These are phyloP conservation scores for Lasiodiplodia sp. DNA, from an alignment of 2,329 filamentous ascomycete species.

Conservation along the genomic window DNA sequence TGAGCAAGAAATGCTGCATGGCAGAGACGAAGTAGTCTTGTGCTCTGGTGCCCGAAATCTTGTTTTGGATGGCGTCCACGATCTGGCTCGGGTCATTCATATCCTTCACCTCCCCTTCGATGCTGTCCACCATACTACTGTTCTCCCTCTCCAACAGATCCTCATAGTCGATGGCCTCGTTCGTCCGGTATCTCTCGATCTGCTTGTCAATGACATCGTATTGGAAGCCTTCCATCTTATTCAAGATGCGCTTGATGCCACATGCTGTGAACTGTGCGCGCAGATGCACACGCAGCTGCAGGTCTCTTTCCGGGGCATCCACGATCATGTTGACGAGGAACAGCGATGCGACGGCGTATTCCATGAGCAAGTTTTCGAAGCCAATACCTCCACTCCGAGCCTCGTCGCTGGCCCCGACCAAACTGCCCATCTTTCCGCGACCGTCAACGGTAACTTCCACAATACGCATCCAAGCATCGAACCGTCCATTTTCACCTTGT, in stretches of 20 bases:
- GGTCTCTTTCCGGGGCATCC: conserved; percentile 85
- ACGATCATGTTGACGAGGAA: conserved; percentile 97
- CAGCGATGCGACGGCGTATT: conserved; percentile 94
- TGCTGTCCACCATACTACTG: conserved; percentile 86
- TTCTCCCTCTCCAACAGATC: conserved; percentile 92
- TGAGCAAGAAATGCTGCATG: conserved; percentile 91
- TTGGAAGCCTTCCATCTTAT: conserved; percentile 98
- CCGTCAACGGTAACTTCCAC: conserved; percentile 97
- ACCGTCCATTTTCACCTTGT: conserved; percentile 90
- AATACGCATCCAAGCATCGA: conserved; percentile 98
- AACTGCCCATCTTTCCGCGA: conserved; percentile 96
- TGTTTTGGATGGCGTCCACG: conserved; percentile 88
- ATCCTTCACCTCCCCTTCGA: conserved; percentile 87
- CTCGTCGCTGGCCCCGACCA: conserved; percentile 96
- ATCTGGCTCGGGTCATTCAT: conserved; percentile 93
- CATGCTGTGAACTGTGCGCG: conserved; percentile 95
- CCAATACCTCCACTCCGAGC: conserved; percentile 94
- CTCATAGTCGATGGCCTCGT: conserved; percentile 98
- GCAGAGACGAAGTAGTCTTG: conserved; percentile 97
- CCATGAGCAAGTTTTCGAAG: conserved; percentile 99
- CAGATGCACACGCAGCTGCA: conserved; percentile 92
- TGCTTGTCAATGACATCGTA: conserved; percentile 99
- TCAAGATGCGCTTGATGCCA: conserved; percentile 91
- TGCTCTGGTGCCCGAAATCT: conserved; percentile 81
- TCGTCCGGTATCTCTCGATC: conserved; percentile 88